A percentile compares a stretch with the other conserved stretches of the same genome.
phyloP scores from a whole-genome alignment of 1,284 basidiomycete genomes.

The Abortiporus biennis region DNA sequence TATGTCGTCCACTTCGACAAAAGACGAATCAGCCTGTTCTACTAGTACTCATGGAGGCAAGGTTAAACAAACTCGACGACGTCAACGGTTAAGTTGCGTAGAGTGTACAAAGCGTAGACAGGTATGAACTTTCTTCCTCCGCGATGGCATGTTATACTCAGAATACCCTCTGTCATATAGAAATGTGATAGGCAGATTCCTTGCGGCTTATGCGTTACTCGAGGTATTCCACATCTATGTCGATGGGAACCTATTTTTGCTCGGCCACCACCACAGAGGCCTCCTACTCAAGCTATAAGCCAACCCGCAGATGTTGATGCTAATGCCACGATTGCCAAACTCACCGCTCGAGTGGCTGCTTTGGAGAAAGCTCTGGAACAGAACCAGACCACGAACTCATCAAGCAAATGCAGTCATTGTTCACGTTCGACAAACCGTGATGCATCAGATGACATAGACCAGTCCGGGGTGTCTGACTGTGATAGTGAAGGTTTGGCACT shows the following conservation, averaged over 20 bases:
- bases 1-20: not conserved
- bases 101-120: slow-evolving; percentile 51
- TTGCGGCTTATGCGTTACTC: slow-evolving; percentile 42
- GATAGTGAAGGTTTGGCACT: slow-evolving; percentile 3
- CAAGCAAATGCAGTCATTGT: not conserved
- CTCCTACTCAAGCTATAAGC: slow-evolving; percentile 21
- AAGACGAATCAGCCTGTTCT: not conserved
- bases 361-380: slow-evolving; percentile 33
- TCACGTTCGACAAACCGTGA: no score
- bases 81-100: slow-evolving; percentile 42
- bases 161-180: slow-evolving; percentile 22
- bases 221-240: slow-evolving; percentile 46
- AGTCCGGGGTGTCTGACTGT: not conserved
- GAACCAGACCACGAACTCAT: slow-evolving; percentile 13
- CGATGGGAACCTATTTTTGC: slow-evolving; percentile 46
- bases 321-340: slow-evolving; percentile 28
- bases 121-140: slow-evolving; percentile 20
- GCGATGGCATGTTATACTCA: not conserved
- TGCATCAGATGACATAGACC: not conserved
- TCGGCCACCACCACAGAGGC: slow-evolving; percentile 41
- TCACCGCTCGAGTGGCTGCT: slow-evolving; percentile 34
- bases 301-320: slow-evolving; percentile 5
- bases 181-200: slow-evolving; percentile 51
- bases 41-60: slow-evolving; percentile 14
- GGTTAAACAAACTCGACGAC: slow-evolving; percentile 20